phyloP scores from a whole-genome alignment of 306 rosid genomes.

The Inga leiocalycina region DNA sequence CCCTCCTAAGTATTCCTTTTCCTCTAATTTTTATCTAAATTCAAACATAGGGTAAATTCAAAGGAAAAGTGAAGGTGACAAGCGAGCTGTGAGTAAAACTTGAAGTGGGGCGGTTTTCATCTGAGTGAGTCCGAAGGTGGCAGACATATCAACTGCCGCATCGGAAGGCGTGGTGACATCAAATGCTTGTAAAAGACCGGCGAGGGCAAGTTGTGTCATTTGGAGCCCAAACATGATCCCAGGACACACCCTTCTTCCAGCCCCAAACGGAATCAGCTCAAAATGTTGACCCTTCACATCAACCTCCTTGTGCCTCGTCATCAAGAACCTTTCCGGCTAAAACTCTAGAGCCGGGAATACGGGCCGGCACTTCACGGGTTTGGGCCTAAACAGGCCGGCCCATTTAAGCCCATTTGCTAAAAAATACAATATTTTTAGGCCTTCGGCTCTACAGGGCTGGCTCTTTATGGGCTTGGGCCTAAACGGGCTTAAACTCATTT shows the following conservation, averaged over 20 bases:
- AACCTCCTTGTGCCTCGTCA: conserved; percentile 39
- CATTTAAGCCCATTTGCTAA: no score
- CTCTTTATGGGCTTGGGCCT: no score
- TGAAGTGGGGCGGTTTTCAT: conserved; percentile 48
- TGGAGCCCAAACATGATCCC: conserved; percentile 38
- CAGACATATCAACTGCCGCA: conserved; percentile 48
- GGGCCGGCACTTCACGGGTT: no score
- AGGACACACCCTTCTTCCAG: conserved; percentile 58
- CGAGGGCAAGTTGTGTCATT: conserved; percentile 36
- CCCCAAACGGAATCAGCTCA: conserved; percentile 52
- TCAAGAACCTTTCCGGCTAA: conserved; percentile 53
- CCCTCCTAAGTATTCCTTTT: no score
- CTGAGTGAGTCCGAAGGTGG: conserved; percentile 39
- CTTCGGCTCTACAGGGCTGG: no score
- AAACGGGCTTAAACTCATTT: no score
- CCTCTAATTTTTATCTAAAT: no score
- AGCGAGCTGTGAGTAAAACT: conserved; percentile 51
- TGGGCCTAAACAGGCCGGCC: no score
- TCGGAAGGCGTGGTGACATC: conserved; percentile 31
- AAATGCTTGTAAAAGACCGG: conserved; percentile 45
- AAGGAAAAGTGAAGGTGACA: conserved; percentile 25
- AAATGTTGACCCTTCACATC: conserved; percentile 48
- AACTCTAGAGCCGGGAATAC: no score
- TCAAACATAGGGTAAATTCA: neutral
- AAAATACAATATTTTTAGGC: no score